Evolutionary conservation across 805 yeast genomes (phyloP).

Genomic region (Candida verbasci): DNA sequence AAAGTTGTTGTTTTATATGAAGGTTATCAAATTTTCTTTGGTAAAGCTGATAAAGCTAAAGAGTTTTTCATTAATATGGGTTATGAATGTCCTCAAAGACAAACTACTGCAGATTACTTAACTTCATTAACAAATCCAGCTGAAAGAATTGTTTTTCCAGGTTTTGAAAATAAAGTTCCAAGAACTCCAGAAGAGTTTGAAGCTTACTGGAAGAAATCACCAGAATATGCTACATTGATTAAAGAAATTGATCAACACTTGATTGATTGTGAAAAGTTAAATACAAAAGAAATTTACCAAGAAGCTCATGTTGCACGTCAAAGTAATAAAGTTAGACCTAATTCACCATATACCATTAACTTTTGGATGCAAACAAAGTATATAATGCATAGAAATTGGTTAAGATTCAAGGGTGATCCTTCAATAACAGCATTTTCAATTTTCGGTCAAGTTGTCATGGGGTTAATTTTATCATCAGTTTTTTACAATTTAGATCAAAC

Average conservation of each 20-base stretch:
- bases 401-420: slow-evolving; percentile 50
- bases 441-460: slow-evolving; percentile 49
- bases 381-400: slow-evolving; percentile 49
- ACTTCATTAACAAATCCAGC: slow-evolving; percentile 65
- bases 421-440: slow-evolving; percentile 49
- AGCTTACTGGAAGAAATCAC: slow-evolving; percentile 52
- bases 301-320: slow-evolving; percentile 19
- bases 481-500: slow-evolving; percentile 47
- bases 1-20: slow-evolving; percentile 44
- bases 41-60: slow-evolving; percentile 37
- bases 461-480: slow-evolving; percentile 49
- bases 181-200: slow-evolving; percentile 55
- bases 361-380: slow-evolving; percentile 46
- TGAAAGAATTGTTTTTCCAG: slow-evolving; percentile 48
- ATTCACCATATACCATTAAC: slow-evolving; percentile 32
- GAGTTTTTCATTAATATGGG: slow-evolving; percentile 57
- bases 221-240: slow-evolving; percentile 39
- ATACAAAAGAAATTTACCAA: slow-evolving; percentile 12
- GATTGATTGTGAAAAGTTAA: slow-evolving; percentile 11
- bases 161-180: slow-evolving; percentile 51
- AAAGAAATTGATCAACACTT: slow-evolving; percentile 39
- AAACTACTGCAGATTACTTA: slow-evolving; percentile 62
- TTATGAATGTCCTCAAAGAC: slow-evolving; percentile 53
- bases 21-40: slow-evolving; percentile 44
- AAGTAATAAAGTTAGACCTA: slow-evolving; percentile 10